phyloP scores from a whole-genome alignment of 1,284 basidiomycete species.

The Dichomitus squalens region DNA sequence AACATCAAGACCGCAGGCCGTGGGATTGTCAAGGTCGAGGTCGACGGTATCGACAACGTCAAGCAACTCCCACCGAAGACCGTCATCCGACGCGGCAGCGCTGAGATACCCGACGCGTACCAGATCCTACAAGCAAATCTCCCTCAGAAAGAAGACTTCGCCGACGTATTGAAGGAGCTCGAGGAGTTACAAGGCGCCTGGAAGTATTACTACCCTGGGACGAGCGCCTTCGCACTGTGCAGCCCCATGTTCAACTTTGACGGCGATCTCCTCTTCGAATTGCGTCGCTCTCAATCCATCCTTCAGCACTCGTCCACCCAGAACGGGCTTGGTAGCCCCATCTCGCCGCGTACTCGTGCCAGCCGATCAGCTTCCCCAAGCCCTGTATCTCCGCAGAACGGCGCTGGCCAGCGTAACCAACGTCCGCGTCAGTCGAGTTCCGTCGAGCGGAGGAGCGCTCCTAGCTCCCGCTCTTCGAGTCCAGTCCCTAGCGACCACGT shows the following conservation, averaged over 20 bases:
- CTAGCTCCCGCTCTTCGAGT: not conserved
- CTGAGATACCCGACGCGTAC: constrained; percentile 18
- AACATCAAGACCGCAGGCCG: constrained; percentile 13
- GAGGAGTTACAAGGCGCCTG: constrained; percentile 34
- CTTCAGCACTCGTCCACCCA: not conserved
- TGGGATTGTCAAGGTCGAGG: constrained; percentile 19
- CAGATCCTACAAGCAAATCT: constrained; percentile 26
- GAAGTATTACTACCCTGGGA: constrained; percentile 31
- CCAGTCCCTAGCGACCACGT: not conserved
- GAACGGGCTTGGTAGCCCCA: not conserved
- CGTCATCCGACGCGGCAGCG: not conserved
- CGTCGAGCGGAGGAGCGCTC: not conserved
- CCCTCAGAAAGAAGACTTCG: constrained; percentile 28
- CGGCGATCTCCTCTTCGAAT: constrained; percentile 37
- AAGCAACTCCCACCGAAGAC: constrained; percentile 4
- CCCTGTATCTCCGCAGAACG: not conserved
- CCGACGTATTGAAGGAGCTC: constrained; percentile 29
- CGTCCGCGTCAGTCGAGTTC: not conserved
- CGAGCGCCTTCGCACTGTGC: constrained; percentile 29
- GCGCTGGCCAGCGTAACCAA: not conserved
- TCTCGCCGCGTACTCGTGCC: not conserved
- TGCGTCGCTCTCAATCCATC: constrained; percentile 21
- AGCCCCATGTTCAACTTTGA: constrained; percentile 35
- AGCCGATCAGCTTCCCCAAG: not conserved
- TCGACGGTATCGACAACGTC: constrained; percentile 15